phyloP scores from a whole-genome alignment of 2,329 filamentous ascomycete genomes.

The Coniella vitis region DNA sequence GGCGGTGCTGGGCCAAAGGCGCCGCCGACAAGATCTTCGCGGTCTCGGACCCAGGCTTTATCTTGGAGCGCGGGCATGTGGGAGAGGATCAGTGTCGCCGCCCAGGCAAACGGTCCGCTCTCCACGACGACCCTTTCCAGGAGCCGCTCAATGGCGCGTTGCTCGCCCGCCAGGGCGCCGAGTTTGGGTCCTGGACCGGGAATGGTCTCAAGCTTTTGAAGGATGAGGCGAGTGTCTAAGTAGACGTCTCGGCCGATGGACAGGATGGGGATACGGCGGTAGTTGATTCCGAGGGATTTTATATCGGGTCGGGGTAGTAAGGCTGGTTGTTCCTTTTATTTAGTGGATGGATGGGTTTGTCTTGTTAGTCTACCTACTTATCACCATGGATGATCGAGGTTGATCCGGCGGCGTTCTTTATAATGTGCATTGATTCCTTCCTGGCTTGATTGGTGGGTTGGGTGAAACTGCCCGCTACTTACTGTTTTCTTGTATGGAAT shows the following conservation, averaged over 20 bases:
- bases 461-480: slow-evolving; percentile 30
- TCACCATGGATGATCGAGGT: too few relatives aligned
- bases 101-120: slow-evolving; percentile 47
- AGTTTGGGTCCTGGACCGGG: slow-evolving; percentile 38
- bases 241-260: slow-evolving; percentile 62
- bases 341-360: too few relatives aligned
- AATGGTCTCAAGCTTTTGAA: slow-evolving; percentile 54
- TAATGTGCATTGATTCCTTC: too few relatives aligned
- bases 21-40: slow-evolving; percentile 30
- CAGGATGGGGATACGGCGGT: slow-evolving; percentile 64
- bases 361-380: too few relatives aligned
- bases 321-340: slow-evolving; percentile 55
- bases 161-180: slow-evolving; percentile 30
- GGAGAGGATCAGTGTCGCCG: slow-evolving; percentile 49
- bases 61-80: slow-evolving; percentile 48
- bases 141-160: slow-evolving; percentile 44
- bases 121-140: slow-evolving; percentile 51
- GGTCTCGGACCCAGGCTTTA: slow-evolving; percentile 53
- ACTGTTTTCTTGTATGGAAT: slow-evolving; percentile 64
- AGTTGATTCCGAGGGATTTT: slow-evolving; percentile 50
- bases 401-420: too few relatives aligned
- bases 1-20: slow-evolving; percentile 20
- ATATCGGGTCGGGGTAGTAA: slow-evolving; percentile 62
- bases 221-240: slow-evolving; percentile 62
- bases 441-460: too few relatives aligned